Percentiles rank a stretch among this genome's conserved stretches.
phyloP scores from a whole-genome alignment of 768 basidiomycete species.

The Holtermanniella nyarrowii region DNA sequence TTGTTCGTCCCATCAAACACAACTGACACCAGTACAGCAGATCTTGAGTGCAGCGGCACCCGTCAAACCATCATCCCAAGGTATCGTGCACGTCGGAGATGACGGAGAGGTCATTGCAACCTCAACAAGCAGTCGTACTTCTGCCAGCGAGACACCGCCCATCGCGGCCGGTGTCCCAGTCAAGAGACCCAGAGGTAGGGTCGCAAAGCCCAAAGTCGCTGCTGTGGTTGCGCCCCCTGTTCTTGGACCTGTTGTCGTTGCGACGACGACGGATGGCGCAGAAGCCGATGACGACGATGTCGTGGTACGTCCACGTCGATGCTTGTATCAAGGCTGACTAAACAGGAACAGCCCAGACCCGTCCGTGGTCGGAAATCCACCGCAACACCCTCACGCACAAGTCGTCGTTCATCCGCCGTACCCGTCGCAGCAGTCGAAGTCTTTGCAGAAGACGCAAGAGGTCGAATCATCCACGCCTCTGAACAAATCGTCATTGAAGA shows the following conservation, averaged over 20 bases:
- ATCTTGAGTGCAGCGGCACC: conserved; percentile 2
- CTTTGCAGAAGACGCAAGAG: neutral
- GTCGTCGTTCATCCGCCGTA: neutral
- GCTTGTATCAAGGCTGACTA: neutral
- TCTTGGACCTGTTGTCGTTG: neutral
- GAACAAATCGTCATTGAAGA: neutral
- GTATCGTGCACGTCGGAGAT: conserved; percentile 20
- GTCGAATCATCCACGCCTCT: too few species aligned
- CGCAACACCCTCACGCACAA: neutral
- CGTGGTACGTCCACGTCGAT: neutral
- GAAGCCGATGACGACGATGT: neutral
- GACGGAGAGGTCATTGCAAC: conserved; percentile 12
- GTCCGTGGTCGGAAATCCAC: neutral
- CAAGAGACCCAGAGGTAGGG: conserved; percentile 11
- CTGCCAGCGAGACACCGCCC: too few species aligned
- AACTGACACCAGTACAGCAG: conserved; percentile 4
- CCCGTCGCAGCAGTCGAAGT: neutral
- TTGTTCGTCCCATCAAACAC: too few species aligned
- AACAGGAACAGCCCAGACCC: neutral
- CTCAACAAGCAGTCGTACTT: neutral
- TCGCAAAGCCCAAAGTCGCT: neutral
- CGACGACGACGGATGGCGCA: neutral
- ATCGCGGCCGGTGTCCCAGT: conserved; percentile 4
- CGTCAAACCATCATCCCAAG: conserved; percentile 20
- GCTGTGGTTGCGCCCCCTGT: too few species aligned